Conservation (phyloP, 495 filamentous ascomycete species). For the Daldinia decipiens region DNA sequence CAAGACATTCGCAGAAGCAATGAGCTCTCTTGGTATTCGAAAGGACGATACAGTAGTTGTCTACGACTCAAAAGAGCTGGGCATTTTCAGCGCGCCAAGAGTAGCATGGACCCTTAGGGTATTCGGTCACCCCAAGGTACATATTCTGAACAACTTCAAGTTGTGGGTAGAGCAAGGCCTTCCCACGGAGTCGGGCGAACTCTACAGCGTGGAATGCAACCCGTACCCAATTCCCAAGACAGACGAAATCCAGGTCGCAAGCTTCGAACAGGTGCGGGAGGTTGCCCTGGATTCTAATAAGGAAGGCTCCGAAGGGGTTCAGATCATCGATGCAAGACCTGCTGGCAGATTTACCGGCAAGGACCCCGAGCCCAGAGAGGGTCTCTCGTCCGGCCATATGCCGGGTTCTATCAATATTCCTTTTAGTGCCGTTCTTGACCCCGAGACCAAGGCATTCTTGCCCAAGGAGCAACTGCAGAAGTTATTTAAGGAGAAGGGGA, state of each 20-base stretch:
- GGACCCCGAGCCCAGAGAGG: slow-evolving; percentile 86
- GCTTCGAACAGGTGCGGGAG: slow-evolving; percentile 81
- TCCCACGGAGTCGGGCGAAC: slow-evolving; percentile 81
- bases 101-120: slow-evolving; percentile 92
- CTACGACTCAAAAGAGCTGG: slow-evolving; percentile 87
- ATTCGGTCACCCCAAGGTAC: slow-evolving; percentile 90
- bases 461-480: slow-evolving; percentile 73
- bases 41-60: slow-evolving; percentile 90
- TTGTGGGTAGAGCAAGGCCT: slow-evolving; percentile 84
- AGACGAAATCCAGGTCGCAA: slow-evolving; percentile 60
- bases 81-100: slow-evolving; percentile 92
- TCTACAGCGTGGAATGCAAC: slow-evolving; percentile 67
- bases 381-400: slow-evolving; percentile 90
- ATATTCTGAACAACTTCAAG: slow-evolving; percentile 93
- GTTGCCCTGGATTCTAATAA: slow-evolving; percentile 78
- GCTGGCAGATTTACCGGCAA: slow-evolving; percentile 81
- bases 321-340: slow-evolving; percentile 90
- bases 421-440: slow-evolving; percentile 81
- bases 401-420: slow-evolving; percentile 88
- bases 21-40: slow-evolving; percentile 86
- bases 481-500: slow-evolving; percentile 78
- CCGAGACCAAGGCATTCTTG: slow-evolving; percentile 82
- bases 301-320: slow-evolving; percentile 80
- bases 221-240: slow-evolving; percentile 64
- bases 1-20: slow-evolving; percentile 82